Base-by-base conservation (phyloP, 345 rosid species). In the Stellera chamaejasme region DNA sequence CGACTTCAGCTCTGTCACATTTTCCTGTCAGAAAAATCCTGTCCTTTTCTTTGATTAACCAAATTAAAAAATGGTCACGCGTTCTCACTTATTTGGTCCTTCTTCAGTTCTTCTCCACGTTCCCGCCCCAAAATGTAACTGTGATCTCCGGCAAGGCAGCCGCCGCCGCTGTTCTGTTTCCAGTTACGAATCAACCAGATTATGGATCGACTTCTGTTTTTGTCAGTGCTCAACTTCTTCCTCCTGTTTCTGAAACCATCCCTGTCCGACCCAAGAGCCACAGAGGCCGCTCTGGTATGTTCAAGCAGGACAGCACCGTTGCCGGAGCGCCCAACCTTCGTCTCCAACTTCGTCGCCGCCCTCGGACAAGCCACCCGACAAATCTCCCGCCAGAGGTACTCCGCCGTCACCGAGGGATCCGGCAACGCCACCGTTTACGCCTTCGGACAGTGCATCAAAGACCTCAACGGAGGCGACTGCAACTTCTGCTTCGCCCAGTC, bases 361-460 rank as follows among this genome's bases (percentile, higher is more conserved):
- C 44, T 87, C 74, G 77, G 78, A 64, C 16, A 60, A 1, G 44
- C 85, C 27, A 64, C 78, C 25, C 79, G 85, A 14, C 74, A 61
- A 10, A 61, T 85, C 1, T 65, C 16, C 13, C 59, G 65, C 23
- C 81, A 50, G 44, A 51, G 67, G 16, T 83, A 72, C 54, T 89
- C 81, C 1, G 65, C 73, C 42, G 81, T 77, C 0, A 50, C 65
- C 47, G 68, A 68, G 43, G 80, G 85, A 27, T 62, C 79, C 0
- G 81, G 80, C 0, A 75, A 71, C 68, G 28, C 59, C 19, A 72
- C 80, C 0, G 96, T 91, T 3, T 91, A 85, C 58, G 71, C 82
- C 10, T 83, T 66, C 54, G 98, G 94, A 16, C 87, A 87, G 84
- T 91, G 98, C 64, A 79, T 85, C 74, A 73, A 76, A 39, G 96